Base-by-base conservation (phyloP, 2,329 filamentous ascomycete genomes). In the Aspergillus terreus region DNA sequence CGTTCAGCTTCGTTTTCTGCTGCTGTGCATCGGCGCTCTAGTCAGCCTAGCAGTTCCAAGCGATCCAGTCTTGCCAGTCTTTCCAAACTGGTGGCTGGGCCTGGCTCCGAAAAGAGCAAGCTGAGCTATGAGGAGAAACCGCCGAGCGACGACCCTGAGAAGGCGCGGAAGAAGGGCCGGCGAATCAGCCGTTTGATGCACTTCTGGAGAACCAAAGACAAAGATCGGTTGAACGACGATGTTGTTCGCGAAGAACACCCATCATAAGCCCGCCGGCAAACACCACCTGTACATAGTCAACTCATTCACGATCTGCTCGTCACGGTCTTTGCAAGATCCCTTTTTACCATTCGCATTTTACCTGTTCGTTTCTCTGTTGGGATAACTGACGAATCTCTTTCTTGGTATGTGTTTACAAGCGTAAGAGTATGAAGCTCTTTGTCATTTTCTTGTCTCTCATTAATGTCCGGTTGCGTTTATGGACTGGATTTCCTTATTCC, bases 171-270 rank as follows among this genome's bases (percentile, higher is more conserved):
- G 62, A 77, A 75, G 58, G 65, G 67, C 38, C 70, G 70, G 50
- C 68, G 75, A 46, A 70, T 78, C 33, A 77, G 73, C 58, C 74
- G 74, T 48, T 60, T 78, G 42, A 74, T 78, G 69, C 70, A 74
- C 53, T 78, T 78, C 57, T 78, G 76, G 76, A 74, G 73, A 60
- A 62, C 67, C 21, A 78, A 75, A 58, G 76, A 77, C 47, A 77
- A 75, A 54, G 65, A 71, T 42, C 70, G 67, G 58, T 30, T 58
- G 38, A 50, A 54, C 32, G 57, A 57, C 32, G 53, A 60, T 48
- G 38, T 53, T 38, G 38, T 56, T 47, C 52, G 55, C 35, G 46
- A 62, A 51, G 61, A 68, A 52, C 52, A 48, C 50, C 57, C 55
- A 41, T 50, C 55, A 61, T 58, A 59, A 60, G 33, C 59, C 54